These are phyloP conservation scores for Silene coronaria DNA, from an alignment of 179 eudicot genomes.

Conservation along the genomic window DNA sequence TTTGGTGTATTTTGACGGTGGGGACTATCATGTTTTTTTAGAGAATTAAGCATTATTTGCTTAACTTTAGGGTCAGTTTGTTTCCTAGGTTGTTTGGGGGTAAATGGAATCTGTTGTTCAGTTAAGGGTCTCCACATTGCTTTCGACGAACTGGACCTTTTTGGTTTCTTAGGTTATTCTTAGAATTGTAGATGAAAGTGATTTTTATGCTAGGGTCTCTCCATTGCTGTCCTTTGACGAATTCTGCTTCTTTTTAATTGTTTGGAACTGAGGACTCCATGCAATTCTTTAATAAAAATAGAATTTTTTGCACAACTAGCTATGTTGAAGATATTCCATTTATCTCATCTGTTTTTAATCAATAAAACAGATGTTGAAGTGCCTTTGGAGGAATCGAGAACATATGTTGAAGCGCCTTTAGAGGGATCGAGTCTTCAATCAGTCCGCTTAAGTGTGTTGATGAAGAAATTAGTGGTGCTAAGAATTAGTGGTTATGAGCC, in stretches of 20 bases:
- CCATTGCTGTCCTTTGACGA: neutral
- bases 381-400: constrained; percentile 23
- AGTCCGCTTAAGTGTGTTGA: constrained; percentile 27
- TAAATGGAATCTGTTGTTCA: neutral
- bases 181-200: neutral
- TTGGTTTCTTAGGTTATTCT: neutral
- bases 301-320: neutral
- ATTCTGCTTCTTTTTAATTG: neutral
- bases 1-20: neutral
- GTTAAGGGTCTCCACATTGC: neutral
- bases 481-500: constrained; percentile 43
- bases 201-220: neutral
- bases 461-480: constrained; percentile 37
- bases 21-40: neutral
- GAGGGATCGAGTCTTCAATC: constrained; percentile 21
- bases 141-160: neutral
- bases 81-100: neutral
- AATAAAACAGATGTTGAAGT: constrained; percentile 7
- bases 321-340: constrained; percentile 2
- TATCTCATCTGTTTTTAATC: neutral
- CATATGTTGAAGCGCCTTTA: constrained; percentile 14
- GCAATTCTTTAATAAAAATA: too few species aligned
- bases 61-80: neutral
- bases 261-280: too few species aligned
- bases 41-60: neutral